Evolutionary conservation across 441 rosid species (phyloP).

Genomic region (Erodium texanum): DNA sequence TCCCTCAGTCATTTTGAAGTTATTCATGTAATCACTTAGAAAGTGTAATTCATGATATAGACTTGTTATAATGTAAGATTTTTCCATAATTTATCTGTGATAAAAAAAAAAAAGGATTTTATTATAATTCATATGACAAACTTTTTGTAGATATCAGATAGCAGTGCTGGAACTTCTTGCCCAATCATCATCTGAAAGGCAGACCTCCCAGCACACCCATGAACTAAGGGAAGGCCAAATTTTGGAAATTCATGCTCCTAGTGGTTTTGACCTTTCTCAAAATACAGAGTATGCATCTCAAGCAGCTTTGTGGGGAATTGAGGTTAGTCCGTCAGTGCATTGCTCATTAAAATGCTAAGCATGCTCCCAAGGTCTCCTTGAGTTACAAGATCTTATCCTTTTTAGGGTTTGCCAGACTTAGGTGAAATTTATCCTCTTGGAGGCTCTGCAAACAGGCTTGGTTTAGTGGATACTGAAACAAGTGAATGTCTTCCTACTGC

Average conservation of each 20-base stretch:
- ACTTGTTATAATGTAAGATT: neutral
- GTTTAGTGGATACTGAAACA: constrained; percentile 72
- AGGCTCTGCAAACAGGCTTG: constrained; percentile 91
- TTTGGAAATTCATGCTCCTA: constrained; percentile 65
- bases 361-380: constrained; percentile 18
- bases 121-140: constrained; percentile 14
- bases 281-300: constrained; percentile 64
- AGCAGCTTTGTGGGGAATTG: constrained; percentile 92
- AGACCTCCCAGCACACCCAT: constrained; percentile 31
- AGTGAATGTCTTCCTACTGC: constrained; percentile 96
- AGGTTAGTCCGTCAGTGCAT: constrained; percentile 40
- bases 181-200: constrained; percentile 39
- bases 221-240: constrained; percentile 48
- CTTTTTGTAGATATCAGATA: constrained; percentile 66
- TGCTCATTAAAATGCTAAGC: constrained; percentile 8
- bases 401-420: constrained; percentile 85
- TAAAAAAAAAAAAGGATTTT: too few species aligned
- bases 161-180: constrained; percentile 72
- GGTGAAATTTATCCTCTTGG: constrained; percentile 93
- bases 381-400: constrained; percentile 41
- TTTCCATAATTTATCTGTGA: too few species aligned
- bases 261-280: constrained; percentile 64
- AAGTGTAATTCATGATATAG: neutral
- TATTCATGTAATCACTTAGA: neutral
- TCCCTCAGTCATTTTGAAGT: neutral